Evolutionary conservation across 768 basidiomycete genomes (phyloP).

Genomic region (Russula virescens): DNA sequence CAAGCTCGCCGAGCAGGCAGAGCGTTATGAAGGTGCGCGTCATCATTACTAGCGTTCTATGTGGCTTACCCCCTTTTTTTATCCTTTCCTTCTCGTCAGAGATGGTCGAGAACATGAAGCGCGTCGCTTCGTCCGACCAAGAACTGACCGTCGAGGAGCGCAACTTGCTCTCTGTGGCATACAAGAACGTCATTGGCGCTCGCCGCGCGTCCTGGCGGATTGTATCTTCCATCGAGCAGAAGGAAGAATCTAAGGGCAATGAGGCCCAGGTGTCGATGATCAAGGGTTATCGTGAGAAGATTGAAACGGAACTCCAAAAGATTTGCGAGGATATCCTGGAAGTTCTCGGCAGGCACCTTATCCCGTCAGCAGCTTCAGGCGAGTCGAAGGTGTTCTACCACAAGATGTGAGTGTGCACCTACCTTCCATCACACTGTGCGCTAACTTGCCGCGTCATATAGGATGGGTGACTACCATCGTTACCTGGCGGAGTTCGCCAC

Average conservation of each 20-base stretch:
- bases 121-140: conserved; percentile 94
- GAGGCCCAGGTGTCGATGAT: conserved; percentile 95
- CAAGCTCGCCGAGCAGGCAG: conserved; percentile 99
- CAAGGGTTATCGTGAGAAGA: conserved; percentile 97
- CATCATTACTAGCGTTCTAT: neutral
- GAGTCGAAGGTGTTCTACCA: conserved; percentile 99
- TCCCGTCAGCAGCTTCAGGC: conserved; percentile 91
- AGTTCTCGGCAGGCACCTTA: conserved; percentile 96
- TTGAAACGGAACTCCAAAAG: conserved; percentile 92
- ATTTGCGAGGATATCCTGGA: conserved; percentile 99
- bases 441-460: conserved; percentile 30
- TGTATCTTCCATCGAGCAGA: conserved; percentile 97
- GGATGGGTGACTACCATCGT: conserved; percentile 99
- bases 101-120: conserved; percentile 99
- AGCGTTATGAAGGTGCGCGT: conserved; percentile 89
- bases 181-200: conserved; percentile 97
- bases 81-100: conserved; percentile 47
- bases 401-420: conserved; percentile 74
- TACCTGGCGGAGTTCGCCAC: conserved; percentile 99
- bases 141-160: conserved; percentile 98
- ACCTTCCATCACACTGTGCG: neutral
- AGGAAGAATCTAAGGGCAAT: conserved; percentile 98
- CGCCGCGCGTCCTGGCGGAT: conserved; percentile 98
- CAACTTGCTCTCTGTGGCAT: conserved; percentile 57
- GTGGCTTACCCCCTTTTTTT: conserved; percentile 18